Conservation (phyloP, 2,329 filamentous ascomycete genomes). For the Pseudogymnoascus sp. region DNA sequence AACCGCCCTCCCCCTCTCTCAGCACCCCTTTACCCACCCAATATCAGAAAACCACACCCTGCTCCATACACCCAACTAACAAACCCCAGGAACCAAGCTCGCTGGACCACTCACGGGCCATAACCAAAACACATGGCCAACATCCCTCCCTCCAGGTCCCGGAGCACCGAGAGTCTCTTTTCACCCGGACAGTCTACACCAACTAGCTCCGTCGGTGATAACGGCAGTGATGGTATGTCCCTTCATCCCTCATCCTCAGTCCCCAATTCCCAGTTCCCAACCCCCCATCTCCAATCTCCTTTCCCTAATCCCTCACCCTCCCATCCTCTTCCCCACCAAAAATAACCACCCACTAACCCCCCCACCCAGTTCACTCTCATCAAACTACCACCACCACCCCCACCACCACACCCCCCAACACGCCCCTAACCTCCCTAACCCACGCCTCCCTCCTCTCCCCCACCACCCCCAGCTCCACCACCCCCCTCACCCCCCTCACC, state of each 20-base stretch:
- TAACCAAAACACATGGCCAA: not conserved
- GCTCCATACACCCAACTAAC: not conserved
- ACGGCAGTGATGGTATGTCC: not conserved
- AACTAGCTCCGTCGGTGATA: not conserved
- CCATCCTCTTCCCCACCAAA: too few relatives aligned
- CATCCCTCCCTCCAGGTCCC: not conserved
- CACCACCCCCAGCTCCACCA: not conserved
- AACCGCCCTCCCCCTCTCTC: not conserved
- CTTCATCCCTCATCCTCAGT: not conserved
- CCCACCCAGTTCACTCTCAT: not conserved
- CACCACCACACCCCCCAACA: not conserved
- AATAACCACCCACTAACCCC: not conserved
- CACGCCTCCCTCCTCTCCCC: not conserved
- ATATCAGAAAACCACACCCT: not conserved
- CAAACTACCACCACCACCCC: not conserved
- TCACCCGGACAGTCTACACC: not conserved
- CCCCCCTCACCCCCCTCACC: slow-evolving; percentile 53
- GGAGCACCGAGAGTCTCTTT: not conserved
- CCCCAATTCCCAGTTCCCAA: not conserved
- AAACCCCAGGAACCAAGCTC: not conserved
- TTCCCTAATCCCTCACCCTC: not conserved
- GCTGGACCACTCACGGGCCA: not conserved
- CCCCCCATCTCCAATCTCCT: too few relatives aligned
- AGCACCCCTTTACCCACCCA: not conserved
- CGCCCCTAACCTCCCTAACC: not conserved